A percentile compares a stretch with the other conserved stretches of the same genome.
Conservation (phyloP, 2,329 filamentous ascomycete genomes). For the Cordyceps militaris region DNA sequence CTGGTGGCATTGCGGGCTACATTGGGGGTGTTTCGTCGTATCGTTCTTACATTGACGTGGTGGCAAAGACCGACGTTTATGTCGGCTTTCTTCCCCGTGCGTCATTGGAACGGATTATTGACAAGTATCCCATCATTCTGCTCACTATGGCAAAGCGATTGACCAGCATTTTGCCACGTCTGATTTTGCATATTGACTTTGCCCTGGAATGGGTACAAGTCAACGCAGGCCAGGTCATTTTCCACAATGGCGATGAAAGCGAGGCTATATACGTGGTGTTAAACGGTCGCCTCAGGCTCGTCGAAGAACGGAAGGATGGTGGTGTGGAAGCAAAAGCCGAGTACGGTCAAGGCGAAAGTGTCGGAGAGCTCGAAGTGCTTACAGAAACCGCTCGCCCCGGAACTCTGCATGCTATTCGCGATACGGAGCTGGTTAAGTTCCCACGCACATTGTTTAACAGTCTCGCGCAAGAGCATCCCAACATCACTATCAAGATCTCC, state of each 20-base stretch:
- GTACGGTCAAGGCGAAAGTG: slow-evolving; percentile 94
- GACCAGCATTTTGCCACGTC: slow-evolving; percentile 77
- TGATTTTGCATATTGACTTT: slow-evolving; percentile 96
- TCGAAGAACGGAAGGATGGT: slow-evolving; percentile 74
- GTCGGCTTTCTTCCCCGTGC: slow-evolving; percentile 86
- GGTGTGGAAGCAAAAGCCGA: slow-evolving; percentile 83
- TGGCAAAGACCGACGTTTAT: slow-evolving; percentile 96
- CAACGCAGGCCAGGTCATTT: slow-evolving; percentile 88
- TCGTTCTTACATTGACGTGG: slow-evolving; percentile 91
- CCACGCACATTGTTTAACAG: slow-evolving; percentile 96
- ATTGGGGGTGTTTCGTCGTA: slow-evolving; percentile 92
- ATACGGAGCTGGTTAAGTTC: slow-evolving; percentile 94
- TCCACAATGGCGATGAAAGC: slow-evolving; percentile 89
- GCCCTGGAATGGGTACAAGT: slow-evolving; percentile 98
- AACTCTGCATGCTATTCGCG: slow-evolving; percentile 89
- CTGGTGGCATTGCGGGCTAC: slow-evolving; percentile 89
- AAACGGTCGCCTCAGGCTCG: slow-evolving; percentile 80
- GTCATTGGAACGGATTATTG: slow-evolving; percentile 84
- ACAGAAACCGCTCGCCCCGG: slow-evolving; percentile 89
- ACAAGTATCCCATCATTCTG: slow-evolving; percentile 84
- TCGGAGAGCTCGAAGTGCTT: slow-evolving; percentile 93
- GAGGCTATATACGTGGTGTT: slow-evolving; percentile 98
- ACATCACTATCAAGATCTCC: slow-evolving; percentile 97
- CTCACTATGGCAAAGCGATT: slow-evolving; percentile 94
- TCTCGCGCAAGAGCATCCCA: slow-evolving; percentile 90